Base-by-base conservation (phyloP, 2,329 filamentous ascomycete species). In the Botrytis paeoniae region DNA sequence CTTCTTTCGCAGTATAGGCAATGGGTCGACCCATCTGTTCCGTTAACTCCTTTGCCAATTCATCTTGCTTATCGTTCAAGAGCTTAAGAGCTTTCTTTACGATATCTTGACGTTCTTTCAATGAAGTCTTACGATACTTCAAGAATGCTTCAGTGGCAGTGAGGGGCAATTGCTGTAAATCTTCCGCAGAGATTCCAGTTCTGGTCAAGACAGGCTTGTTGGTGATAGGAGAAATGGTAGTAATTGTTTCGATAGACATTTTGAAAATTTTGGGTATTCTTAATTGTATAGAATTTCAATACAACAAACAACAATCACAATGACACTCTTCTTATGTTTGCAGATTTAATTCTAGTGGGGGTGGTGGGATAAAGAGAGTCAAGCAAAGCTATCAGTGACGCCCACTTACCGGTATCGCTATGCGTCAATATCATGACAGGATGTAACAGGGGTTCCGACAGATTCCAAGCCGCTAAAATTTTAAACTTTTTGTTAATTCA, bases 1-100 rank as follows among this genome's bases (percentile, higher is more conserved):
- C 87, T 84, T 98, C 95, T 77, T 90, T 94, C 64, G 88, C 90
- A 0, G 93, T 93, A 82, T 95, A 98, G 54, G 92, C 88, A 79
- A 98, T 97, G 48, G 95, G 95, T 32, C 95, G 88, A 60, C 95
- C 95, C 95, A 98, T 98, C 85, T 98, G 95, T 81, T 93, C 91
- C 0, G 95, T 98, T 74, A 98, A 85, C 82, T 98, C 95, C 77
- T 89, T 87, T 9, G 92, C 94, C 48, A 98, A 86, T 75, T 90
- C 92, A 89, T 96, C 92, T 82, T 94, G 88, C 81, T 89, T 91
- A 68, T 89, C 87, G 25, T 84, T 83, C 41, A 98, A 85, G 7
- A 93, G 83, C 75, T 91, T 87, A 62, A 98, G 84, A 1, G 95
- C 94, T 79, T 92, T 93, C 78, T 89, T 90, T 78, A 98, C 90